Evolutionary conservation across 2,329 filamentous ascomycete species (phyloP), one percentile per base, ranked within the genome.

Genomic region (Ceratocystis cubensis): DNA sequence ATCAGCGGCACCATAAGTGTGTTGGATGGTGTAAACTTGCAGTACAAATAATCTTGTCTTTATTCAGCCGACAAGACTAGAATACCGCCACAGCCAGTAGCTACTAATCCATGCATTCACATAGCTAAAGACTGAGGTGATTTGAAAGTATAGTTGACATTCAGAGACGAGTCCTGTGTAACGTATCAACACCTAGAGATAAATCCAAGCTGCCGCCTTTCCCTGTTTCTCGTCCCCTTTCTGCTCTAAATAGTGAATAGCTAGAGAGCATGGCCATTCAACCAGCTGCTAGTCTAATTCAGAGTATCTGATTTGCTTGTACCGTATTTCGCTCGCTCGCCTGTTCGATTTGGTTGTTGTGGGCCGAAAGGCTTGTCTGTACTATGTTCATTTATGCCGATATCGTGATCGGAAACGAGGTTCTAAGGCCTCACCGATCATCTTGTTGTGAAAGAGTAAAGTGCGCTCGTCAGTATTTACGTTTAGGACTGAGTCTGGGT

Each of bases 401-500:
- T 22, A 3, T 53, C 10, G 22, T 53, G 6, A 15, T 22, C 25
- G 20, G 48, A 53, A 13, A 46, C 15, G 37, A 45, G 17, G 44
- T 37, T 28, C 37, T 41, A 17, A 45, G 17, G 30, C 44, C n/a
- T 20, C 50, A 28, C n/a, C 37, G 45, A 8, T 46, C 13, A 44
- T 25, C 37, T 30, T 63, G 25, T 50, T 50, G 22, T 30, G 17
- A 22, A 48, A 37, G 41, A 63, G n/a, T 59, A 37, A 33, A 17
- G 33, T 20, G 56, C 28, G 33, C 56, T 37, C 25, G 20, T 25
- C 25, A 15, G 50, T 33, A 25, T 17, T 50, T 17, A 10, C 30
- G 41, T 25, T 48, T 63, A 63, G 17, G 25, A 33, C 46, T 17
- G 28, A 15, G n/a, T 50, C 30, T 68, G 65, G 41, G 65, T 69